Conservation (phyloP, 306 rosid species). For the Citrullus mucosospermus region DNA sequence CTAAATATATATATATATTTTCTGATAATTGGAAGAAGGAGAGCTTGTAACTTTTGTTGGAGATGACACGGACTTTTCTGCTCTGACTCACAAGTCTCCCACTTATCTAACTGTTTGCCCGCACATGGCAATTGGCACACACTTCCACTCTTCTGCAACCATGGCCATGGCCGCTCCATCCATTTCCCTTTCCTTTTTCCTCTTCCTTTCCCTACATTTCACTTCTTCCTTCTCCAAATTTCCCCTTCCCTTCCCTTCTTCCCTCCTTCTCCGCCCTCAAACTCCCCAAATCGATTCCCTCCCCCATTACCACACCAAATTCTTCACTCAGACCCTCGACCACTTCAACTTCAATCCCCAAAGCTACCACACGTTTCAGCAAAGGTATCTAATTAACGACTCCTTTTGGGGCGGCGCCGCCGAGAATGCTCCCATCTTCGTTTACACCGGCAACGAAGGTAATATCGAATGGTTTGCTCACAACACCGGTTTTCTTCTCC, state of each 20-base stretch:
- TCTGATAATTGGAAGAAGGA: too few species aligned
- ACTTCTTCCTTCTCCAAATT: slow-evolving; percentile 13
- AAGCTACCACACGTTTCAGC: slow-evolving; percentile 59
- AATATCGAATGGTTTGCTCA: slow-evolving; percentile 72
- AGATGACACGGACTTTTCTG: too few species aligned
- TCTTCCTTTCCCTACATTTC: slow-evolving; percentile 11
- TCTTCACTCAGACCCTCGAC: slow-evolving; percentile 77
- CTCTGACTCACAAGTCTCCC: too few species aligned
- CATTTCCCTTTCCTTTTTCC: background rate
- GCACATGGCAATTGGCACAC: background rate
- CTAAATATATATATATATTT: too few species aligned
- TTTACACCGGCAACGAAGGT: slow-evolving; percentile 93
- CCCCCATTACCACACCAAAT: slow-evolving; percentile 31
- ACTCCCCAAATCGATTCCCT: slow-evolving; percentile 13
- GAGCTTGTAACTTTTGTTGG: too few species aligned
- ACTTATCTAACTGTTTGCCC: too few species aligned
- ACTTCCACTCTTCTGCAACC: background rate
- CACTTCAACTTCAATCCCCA: slow-evolving; percentile 69
- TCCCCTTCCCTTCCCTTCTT: slow-evolving; percentile 34
- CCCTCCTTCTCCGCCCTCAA: slow-evolving; percentile 17
- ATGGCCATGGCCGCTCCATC: slow-evolving; percentile 4
- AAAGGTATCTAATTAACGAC: slow-evolving; percentile 64
- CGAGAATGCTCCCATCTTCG: slow-evolving; percentile 64
- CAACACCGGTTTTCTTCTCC: slow-evolving; percentile 68
- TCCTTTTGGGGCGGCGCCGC: slow-evolving; percentile 72